phyloP scores from a whole-genome alignment of 148 eudicot genomes.

The Camellia lanceoleosa region DNA sequence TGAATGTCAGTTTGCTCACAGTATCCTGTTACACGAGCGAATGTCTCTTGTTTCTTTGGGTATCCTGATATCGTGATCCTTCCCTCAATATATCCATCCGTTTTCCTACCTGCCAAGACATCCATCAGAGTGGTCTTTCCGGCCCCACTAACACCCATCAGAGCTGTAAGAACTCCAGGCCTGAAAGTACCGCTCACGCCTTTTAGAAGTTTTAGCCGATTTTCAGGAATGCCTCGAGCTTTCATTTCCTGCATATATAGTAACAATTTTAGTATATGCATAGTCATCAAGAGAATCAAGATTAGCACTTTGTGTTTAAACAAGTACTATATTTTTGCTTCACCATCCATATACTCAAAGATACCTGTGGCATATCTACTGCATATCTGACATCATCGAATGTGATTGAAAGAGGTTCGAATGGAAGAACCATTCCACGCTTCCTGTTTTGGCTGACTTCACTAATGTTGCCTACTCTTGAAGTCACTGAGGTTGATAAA shows the following conservation, averaged over 20 bases:
- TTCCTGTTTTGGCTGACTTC: slow-evolving; percentile 21
- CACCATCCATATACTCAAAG: background rate
- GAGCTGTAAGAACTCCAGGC: slow-evolving; percentile 64
- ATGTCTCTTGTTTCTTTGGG: slow-evolving; percentile 62
- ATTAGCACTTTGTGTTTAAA: background rate
- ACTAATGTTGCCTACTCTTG: slow-evolving; percentile 24
- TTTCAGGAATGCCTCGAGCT: slow-evolving; percentile 37
- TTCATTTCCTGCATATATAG: slow-evolving; percentile 37
- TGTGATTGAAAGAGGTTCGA: slow-evolving; percentile 37
- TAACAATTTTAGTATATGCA: too few species aligned
- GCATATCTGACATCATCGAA: slow-evolving; percentile 37
- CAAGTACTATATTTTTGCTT: background rate
- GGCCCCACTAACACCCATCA: slow-evolving; percentile 66
- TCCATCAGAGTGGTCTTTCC: slow-evolving; percentile 67
- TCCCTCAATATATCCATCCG: slow-evolving; percentile 54
- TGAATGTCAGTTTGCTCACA: slow-evolving; percentile 63
- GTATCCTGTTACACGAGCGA: slow-evolving; percentile 57
- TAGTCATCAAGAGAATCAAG: background rate
- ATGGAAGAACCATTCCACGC: slow-evolving; percentile 47
- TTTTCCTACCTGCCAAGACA: slow-evolving; percentile 61
- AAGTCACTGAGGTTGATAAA: slow-evolving; percentile 23
- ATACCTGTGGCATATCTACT: slow-evolving; percentile 51
- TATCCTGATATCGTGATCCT: slow-evolving; percentile 50
- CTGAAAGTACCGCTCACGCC: slow-evolving; percentile 59
- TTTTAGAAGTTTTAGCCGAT: slow-evolving; percentile 42